Evolutionary conservation across 352 stramenopile species (phyloP), one percentile per base, ranked within the genome.

Genomic region (Discostella stelligera): DNA sequence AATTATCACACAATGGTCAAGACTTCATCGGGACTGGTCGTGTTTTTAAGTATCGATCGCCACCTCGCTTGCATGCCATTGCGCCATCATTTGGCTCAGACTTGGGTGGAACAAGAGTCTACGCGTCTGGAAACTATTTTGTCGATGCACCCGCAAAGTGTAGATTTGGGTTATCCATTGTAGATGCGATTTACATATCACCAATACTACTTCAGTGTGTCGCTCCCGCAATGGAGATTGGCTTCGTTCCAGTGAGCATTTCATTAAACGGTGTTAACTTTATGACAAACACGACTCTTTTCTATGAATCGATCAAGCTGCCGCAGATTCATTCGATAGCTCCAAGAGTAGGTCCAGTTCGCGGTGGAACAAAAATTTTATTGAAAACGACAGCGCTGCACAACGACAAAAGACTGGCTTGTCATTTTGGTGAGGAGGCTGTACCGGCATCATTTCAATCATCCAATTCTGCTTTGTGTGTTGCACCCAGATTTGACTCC

Each of bases 241-340:
- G 92, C 37, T 27, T 71, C 44, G 84, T 93, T 7, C 79, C 70
- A 41, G 62, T 98, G 11, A 85, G 83, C 8, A 87, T 98, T 2
- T 90, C 92, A 1, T 91, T 91, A 68, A 97, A 98, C 69, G 95
- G 92, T 3, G 39, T 95, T 3, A 94, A 98, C 76, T 85, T 86
- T 44, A 66, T 80, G 13, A 46, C 55, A 14, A 81, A 78, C 58
- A 50, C 65, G 11, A 74, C 65, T 0, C 48, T 83, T 48, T 14
- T 53, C 8, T 87, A 79, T 63, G 59, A 81, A 41, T 68, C 71
- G 52, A 80, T 87, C 49, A 74, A 59, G 55, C 46, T 81, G 7
- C 75, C 80, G 37, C 71, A 78, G 30, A 78, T 87, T n/a, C 58
- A 71, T 50, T 74, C 32, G 5, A 78, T 87, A 3, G 39, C 74